Percentiles rank a stretch among this genome's conserved stretches.
Conservation (phyloP, 2,329 filamentous ascomycete genomes). For the Clonostachys chloroleuca region DNA sequence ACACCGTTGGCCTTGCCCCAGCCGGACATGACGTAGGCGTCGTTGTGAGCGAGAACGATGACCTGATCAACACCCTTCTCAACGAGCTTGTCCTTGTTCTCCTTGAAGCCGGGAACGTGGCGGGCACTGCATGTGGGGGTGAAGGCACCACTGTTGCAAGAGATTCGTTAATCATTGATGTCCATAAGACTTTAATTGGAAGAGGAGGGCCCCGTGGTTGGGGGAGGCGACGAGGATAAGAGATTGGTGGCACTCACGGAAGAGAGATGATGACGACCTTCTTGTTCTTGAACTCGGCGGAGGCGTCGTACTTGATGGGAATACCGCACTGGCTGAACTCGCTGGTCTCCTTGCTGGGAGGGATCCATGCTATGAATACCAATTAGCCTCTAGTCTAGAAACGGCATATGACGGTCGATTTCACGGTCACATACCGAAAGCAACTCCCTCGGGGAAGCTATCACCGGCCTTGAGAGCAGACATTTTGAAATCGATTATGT, state of each 20-base stretch:
- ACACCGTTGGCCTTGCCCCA: conserved; percentile 87
- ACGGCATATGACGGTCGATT: not conserved
- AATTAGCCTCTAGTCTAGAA: too few relatives aligned
- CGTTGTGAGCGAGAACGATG: conserved; percentile 79
- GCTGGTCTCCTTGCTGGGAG: too few relatives aligned
- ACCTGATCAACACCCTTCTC: conserved; percentile 80
- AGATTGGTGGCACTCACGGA: conserved; percentile 13
- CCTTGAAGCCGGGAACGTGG: conserved; percentile 78
- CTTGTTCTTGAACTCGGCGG: conserved; percentile 48
- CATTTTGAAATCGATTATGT: conserved; percentile 25
- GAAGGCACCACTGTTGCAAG: conserved; percentile 60
- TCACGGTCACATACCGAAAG: conserved; percentile 54
- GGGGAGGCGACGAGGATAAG: too few relatives aligned
- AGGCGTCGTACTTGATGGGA: not conserved
- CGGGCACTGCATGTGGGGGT: conserved; percentile 80
- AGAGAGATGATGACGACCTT: conserved; percentile 53
- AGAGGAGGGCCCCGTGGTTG: too few relatives aligned
- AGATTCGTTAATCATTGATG: too few relatives aligned
- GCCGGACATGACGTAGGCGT: conserved; percentile 81
- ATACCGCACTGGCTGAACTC: not conserved
- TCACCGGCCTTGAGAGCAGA: conserved; percentile 75
- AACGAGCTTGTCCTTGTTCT: conserved; percentile 66
- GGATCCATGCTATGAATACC: too few relatives aligned
- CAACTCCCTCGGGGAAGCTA: conserved; percentile 73
- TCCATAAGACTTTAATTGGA: too few relatives aligned